phyloP scores from a whole-genome alignment of 768 basidiomycete species.

The Phanerochaete sordida region DNA sequence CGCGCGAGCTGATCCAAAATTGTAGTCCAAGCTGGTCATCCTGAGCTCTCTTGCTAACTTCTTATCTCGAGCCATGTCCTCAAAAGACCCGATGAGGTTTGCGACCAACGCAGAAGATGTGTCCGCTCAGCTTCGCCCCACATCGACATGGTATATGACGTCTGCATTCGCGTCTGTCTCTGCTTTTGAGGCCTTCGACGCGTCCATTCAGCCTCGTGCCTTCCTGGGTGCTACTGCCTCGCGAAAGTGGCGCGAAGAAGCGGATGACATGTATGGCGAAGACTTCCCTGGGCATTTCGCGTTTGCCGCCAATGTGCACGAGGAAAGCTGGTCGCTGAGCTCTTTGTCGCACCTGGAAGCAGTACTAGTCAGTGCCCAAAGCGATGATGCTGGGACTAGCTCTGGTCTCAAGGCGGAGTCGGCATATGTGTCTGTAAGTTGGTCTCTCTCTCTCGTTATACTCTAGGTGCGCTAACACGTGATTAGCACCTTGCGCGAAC shows the following conservation, averaged over 20 bases:
- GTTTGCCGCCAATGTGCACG: slow-evolving; percentile 9
- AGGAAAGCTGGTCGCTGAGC: slow-evolving; percentile 19
- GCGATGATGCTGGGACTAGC: slow-evolving; percentile 6
- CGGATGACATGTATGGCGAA: slow-evolving; percentile 32
- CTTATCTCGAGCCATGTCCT: slow-evolving; percentile 44
- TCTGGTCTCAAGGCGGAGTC: slow-evolving; percentile 5
- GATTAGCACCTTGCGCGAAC: slow-evolving; percentile 66
- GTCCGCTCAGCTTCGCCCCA: slow-evolving; percentile 13
- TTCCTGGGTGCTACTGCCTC: slow-evolving; percentile 27
- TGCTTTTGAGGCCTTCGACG: slow-evolving; percentile 54
- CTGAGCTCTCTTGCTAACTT: slow-evolving; percentile 70
- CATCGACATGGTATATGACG: slow-evolving; percentile 63
- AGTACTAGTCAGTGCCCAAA: not conserved
- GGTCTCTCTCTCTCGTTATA: not conserved
- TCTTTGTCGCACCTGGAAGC: slow-evolving; percentile 18
- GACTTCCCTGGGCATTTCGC: slow-evolving; percentile 26
- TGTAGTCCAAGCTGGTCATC: slow-evolving; percentile 71
- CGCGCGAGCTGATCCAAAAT: slow-evolving; percentile 7
- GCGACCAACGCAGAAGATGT: not conserved
- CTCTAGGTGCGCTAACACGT: not conserved
- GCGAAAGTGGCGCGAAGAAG: slow-evolving; percentile 29
- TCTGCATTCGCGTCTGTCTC: slow-evolving; percentile 51
- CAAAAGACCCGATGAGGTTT: slow-evolving; percentile 5
- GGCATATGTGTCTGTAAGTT: slow-evolving; percentile 17
- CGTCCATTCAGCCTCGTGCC: slow-evolving; percentile 19